phyloP scores from a whole-genome alignment of 1,139 yeast genomes.

The Protomyces lactucae-debilis region DNA sequence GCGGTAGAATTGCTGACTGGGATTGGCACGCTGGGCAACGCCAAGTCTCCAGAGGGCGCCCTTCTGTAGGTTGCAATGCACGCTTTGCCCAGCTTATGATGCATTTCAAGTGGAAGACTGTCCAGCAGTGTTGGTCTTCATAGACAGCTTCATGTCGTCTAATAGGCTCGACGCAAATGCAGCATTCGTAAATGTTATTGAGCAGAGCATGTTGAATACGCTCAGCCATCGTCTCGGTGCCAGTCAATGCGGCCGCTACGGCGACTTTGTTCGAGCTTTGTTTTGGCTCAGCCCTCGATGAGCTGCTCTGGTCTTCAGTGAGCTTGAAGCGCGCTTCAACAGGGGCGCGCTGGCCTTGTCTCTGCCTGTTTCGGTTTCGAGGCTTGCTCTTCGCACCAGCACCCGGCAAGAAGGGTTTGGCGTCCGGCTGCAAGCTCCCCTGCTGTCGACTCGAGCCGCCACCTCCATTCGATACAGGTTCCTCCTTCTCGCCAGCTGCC shows the following conservation, averaged over 20 bases:
- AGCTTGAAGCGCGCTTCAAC: not conserved
- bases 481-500: too few relatives aligned
- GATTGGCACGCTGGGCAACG: slow-evolving; percentile 82
- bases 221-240: slow-evolving; percentile 10
- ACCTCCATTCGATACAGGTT: too few relatives aligned
- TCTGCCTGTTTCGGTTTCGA: not conserved
- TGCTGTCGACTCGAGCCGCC: too few relatives aligned
- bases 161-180: slow-evolving; percentile 34
- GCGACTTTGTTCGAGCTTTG: not conserved
- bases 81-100: slow-evolving; percentile 34
- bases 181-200: slow-evolving; percentile 32
- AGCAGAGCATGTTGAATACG: slow-evolving; percentile 12
- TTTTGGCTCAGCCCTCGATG: not conserved
- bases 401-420: not conserved
- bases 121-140: slow-evolving; percentile 33
- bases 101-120: slow-evolving; percentile 34
- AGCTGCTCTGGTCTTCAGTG: not conserved
- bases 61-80: slow-evolving; percentile 16
- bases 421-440: not conserved
- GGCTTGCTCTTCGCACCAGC: not conserved
- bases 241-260: not conserved
- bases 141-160: slow-evolving; percentile 32
- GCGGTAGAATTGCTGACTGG: slow-evolving; percentile 49
- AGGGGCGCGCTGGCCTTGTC: not conserved
- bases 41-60: slow-evolving; percentile 50